Evolutionary conservation across 23 red algal species (phyloP).

Genomic region (Pyropia yezoensis): DNA sequence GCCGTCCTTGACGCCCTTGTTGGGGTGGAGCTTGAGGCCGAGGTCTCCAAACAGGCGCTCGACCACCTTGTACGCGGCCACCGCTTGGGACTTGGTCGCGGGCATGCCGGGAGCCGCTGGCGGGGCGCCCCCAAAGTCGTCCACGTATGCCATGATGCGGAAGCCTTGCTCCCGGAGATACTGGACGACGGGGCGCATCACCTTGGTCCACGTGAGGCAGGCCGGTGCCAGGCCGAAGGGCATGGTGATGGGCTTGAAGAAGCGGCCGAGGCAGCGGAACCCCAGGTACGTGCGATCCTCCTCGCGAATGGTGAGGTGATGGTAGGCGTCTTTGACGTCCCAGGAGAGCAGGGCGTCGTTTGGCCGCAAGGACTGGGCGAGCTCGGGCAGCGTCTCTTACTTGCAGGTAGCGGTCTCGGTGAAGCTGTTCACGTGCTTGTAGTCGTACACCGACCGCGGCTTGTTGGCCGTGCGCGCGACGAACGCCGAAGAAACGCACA

Average conservation of each 20-base stretch:
- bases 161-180: slow-evolving; percentile 1
- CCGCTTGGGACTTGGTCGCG: not conserved
- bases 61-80: not conserved
- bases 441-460: slow-evolving; percentile 4
- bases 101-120: not conserved
- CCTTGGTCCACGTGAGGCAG: slow-evolving; percentile 2
- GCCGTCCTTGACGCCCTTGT: slow-evolving; percentile 4
- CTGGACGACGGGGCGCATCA: slow-evolving; percentile 20
- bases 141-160: slow-evolving; percentile 21
- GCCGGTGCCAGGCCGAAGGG: slow-evolving; percentile 18
- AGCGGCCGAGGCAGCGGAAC: slow-evolving; percentile 12
- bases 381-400: slow-evolving; percentile 13
- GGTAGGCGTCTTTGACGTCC: slow-evolving; percentile 21
- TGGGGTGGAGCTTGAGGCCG: slow-evolving; percentile 4
- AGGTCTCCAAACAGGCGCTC: not conserved
- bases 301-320: slow-evolving; percentile 4
- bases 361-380: not conserved
- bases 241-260: slow-evolving; percentile 7
- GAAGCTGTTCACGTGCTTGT: slow-evolving; percentile 9
- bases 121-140: slow-evolving; percentile 1
- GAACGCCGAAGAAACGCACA: slow-evolving; percentile 12
- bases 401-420: not conserved
- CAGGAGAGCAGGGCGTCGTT: slow-evolving; percentile 7
- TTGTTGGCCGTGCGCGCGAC: slow-evolving; percentile 3
- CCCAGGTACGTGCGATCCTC: slow-evolving; percentile 23